These are phyloP conservation scores for Trichoderma lentiforme DNA, from an alignment of 2,329 filamentous ascomycete genomes.

Conservation along the genomic window DNA sequence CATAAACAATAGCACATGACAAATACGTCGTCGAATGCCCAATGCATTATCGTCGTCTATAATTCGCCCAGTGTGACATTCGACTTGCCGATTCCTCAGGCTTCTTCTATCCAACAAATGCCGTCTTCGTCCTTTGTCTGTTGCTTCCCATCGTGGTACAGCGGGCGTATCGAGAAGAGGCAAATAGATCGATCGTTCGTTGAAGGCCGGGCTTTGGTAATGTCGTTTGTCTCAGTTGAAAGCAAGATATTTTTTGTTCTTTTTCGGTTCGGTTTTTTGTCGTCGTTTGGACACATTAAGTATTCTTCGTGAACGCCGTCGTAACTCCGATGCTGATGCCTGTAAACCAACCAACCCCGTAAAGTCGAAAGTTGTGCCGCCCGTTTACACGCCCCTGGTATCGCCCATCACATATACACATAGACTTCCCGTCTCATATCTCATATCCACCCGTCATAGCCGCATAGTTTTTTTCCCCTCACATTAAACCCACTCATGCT, in stretches of 20 bases:
- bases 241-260: neutral
- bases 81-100: neutral
- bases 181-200: neutral
- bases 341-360: slow-evolving; percentile 17
- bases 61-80: neutral
- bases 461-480: neutral
- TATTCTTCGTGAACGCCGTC: slow-evolving; percentile 22
- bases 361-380: slow-evolving; percentile 15
- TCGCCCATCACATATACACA: slow-evolving; percentile 23
- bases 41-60: slow-evolving; percentile 7
- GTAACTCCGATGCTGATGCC: slow-evolving; percentile 35
- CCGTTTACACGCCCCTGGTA: slow-evolving; percentile 15
- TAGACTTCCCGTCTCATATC: slow-evolving; percentile 10
- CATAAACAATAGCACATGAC: slow-evolving; percentile 2
- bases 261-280: neutral
- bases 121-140: neutral
- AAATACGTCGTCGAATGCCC: slow-evolving; percentile 3
- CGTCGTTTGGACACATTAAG: slow-evolving; percentile 9
- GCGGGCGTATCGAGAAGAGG: neutral
- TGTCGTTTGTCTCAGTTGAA: neutral
- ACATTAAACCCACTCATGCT: slow-evolving; percentile 9
- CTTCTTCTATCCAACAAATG: neutral
- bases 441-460: slow-evolving; percentile 1
- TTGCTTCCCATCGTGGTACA: neutral
- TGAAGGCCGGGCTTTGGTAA: neutral